These are phyloP conservation scores for Mycena epipterygia DNA, from an alignment of 768 basidiomycete species.

Conservation along the genomic window DNA sequence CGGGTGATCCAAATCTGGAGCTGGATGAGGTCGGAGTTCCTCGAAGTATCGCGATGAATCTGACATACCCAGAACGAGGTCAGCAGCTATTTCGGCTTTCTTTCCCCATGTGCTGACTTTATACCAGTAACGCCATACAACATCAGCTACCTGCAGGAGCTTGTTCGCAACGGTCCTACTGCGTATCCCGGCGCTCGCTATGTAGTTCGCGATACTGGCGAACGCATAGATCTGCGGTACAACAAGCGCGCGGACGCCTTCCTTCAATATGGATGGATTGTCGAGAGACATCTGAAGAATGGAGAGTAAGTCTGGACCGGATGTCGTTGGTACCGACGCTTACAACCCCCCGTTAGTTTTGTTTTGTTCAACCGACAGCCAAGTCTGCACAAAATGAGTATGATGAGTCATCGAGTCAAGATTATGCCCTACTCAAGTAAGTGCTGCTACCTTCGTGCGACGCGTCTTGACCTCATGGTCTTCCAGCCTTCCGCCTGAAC, in stretches of 20 bases:
- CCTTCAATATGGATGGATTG: slow-evolving; percentile 98
- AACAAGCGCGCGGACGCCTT: slow-evolving; percentile 97
- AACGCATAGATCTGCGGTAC: slow-evolving; percentile 96
- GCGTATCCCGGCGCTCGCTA: slow-evolving; percentile 97
- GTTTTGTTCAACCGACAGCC: slow-evolving; percentile 99
- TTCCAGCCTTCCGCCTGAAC: slow-evolving; percentile 93
- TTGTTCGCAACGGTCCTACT: slow-evolving; percentile 95
- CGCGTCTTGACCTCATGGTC: slow-evolving; percentile 22
- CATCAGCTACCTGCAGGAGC: slow-evolving; percentile 92
- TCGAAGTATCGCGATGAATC: slow-evolving; percentile 94
- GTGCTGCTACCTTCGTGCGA: slow-evolving; percentile 46
- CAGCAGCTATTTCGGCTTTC: slow-evolving; percentile 35
- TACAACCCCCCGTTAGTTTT: slow-evolving; percentile 60
- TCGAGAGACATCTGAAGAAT: slow-evolving; percentile 96
- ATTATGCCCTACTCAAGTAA: slow-evolving; percentile 98
- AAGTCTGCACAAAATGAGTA: slow-evolving; percentile 99
- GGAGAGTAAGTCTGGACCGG: slow-evolving; percentile 85
- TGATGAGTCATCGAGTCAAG: slow-evolving; percentile 99
- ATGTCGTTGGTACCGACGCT: slow-evolving; percentile 14
- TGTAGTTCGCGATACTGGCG: slow-evolving; percentile 96
- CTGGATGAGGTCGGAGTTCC: slow-evolving; percentile 98
- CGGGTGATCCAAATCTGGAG: slow-evolving; percentile 97
- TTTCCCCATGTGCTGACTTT: background rate
- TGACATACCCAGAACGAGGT: slow-evolving; percentile 98
- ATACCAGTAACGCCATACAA: slow-evolving; percentile 94